Percentiles rank a stretch among this genome's conserved stretches.
Conservation (phyloP, 495 filamentous ascomycete genomes). For the Hypoxylon lienhwacheense region DNA sequence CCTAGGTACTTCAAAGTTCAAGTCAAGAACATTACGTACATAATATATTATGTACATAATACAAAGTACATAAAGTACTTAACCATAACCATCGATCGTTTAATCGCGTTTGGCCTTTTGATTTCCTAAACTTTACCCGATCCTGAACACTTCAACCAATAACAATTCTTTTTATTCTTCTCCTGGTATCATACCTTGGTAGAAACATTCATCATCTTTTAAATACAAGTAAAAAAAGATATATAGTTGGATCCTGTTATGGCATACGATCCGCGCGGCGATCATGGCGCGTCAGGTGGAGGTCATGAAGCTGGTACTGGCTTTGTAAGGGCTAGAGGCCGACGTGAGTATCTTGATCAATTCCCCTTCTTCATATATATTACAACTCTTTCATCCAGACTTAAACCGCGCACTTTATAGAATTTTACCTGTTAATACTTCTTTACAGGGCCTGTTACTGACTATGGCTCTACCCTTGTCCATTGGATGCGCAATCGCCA, state of each 20-base stretch:
- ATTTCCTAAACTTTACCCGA: slow-evolving; percentile 17
- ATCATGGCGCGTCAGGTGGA: slow-evolving; percentile 41
- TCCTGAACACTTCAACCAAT: slow-evolving; percentile 6
- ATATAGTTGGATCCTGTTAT: slow-evolving; percentile 34
- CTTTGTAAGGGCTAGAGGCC: slow-evolving; percentile 46
- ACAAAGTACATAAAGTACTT: background rate
- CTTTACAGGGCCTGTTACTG: slow-evolving; percentile 75
- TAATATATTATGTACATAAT: too few relatives aligned
- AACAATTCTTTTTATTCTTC: slow-evolving; percentile 2
- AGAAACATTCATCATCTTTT: background rate
- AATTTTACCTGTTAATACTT: background rate
- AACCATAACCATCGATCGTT: too few relatives aligned
- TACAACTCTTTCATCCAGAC: too few relatives aligned
- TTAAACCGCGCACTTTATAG: too few relatives aligned
- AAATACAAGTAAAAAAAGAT: slow-evolving; percentile 3
- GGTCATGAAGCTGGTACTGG: slow-evolving; percentile 43
- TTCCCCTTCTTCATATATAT: background rate
- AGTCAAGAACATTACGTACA: too few relatives aligned
- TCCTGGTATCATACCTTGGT: background rate
- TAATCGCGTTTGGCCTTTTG: slow-evolving; percentile 2
- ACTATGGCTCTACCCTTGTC: slow-evolving; percentile 90
- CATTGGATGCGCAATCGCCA: slow-evolving; percentile 90
- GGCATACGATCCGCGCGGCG: slow-evolving; percentile 50
- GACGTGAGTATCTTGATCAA: slow-evolving; percentile 44
- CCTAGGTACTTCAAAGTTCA: too few relatives aligned